phyloP scores from a whole-genome alignment of 805 yeast species.

The Cyberlindnera xishuangbannaensis region DNA sequence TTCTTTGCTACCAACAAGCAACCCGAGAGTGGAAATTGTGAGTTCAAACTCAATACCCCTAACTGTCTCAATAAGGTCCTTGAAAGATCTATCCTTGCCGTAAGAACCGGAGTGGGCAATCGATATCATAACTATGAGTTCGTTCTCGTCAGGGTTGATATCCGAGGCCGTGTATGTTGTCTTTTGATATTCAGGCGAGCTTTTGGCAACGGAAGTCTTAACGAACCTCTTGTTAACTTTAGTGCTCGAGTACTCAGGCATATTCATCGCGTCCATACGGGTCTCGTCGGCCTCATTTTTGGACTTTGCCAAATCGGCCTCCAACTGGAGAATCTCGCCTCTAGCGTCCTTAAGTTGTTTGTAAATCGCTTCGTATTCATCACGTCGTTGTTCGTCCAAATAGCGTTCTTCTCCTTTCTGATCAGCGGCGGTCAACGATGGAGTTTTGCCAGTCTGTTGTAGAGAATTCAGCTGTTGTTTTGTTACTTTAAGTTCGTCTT shows the following conservation, averaged over 20 bases:
- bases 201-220: slow-evolving; percentile 3
- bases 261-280: background rate
- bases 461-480: slow-evolving; percentile 5
- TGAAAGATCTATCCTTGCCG: slow-evolving; percentile 30
- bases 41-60: slow-evolving; percentile 21
- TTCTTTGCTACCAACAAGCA: slow-evolving; percentile 15
- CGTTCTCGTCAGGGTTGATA: slow-evolving; percentile 7
- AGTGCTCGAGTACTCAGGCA: slow-evolving; percentile 2
- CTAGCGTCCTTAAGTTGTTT: slow-evolving; percentile 1
- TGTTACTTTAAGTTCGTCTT: slow-evolving; percentile 6
- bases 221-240: slow-evolving; percentile 7
- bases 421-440: too few relatives aligned
- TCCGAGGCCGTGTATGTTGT: slow-evolving; percentile 5
- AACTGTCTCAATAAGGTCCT: slow-evolving; percentile 30
- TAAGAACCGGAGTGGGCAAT: slow-evolving; percentile 31
- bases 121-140: slow-evolving; percentile 9
- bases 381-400: background rate
- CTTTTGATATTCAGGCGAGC: slow-evolving; percentile 11
- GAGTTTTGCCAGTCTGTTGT: too few relatives aligned
- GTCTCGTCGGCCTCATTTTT: background rate
- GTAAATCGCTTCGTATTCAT: too few relatives aligned
- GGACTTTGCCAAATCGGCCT: background rate
- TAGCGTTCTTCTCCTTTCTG: background rate
- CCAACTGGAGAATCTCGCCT: slow-evolving; percentile 4
- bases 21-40: slow-evolving; percentile 20